Percentiles rank a stretch among this genome's conserved stretches.
These are phyloP conservation scores for Sesbania bispinosa DNA, from an alignment of 306 rosid genomes.

Conservation along the genomic window DNA sequence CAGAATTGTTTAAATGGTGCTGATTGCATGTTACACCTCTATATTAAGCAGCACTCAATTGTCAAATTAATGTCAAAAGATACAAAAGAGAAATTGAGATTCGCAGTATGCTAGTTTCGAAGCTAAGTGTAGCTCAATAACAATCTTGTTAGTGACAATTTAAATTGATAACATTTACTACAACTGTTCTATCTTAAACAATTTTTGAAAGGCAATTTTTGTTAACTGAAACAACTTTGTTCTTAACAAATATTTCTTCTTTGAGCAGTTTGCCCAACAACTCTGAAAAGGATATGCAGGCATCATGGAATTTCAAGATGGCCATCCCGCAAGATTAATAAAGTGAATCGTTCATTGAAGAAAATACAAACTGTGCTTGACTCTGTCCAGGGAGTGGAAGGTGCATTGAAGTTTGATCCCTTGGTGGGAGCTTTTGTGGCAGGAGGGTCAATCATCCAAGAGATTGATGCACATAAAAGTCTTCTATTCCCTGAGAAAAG, in stretches of 20 bases:
- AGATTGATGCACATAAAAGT: conserved; percentile 35
- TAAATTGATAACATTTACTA: neutral
- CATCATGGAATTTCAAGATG: conserved; percentile 87
- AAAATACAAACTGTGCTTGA: conserved; percentile 76
- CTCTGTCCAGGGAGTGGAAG: conserved; percentile 76
- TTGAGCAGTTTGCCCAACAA: conserved; percentile 81
- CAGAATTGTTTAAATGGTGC: conserved; percentile 12
- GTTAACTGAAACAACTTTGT: neutral
- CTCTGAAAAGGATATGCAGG: conserved; percentile 93
- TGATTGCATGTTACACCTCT: conserved; percentile 15
- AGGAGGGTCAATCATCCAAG: conserved; percentile 47
- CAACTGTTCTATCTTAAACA: conserved; percentile 3
- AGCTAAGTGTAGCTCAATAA: conserved; percentile 1
- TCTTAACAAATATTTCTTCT: conserved; percentile 27
- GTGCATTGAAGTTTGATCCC: conserved; percentile 74
- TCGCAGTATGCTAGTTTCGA: neutral
- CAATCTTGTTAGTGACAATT: neutral
- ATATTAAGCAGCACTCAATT: conserved; percentile 4
- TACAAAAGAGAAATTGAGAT: neutral
- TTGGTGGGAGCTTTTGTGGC: conserved; percentile 54
- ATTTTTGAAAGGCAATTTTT: conserved; percentile 14
- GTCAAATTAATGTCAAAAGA: conserved; percentile 10
- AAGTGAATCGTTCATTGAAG: conserved; percentile 72
- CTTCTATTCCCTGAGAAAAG: conserved; percentile 38
- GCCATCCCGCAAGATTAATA: conserved; percentile 93